Percentiles rank a stretch among this genome's conserved stretches.
Evolutionary conservation across 192 early-diverging fungal genomes (phyloP).

Genomic region (Coemansia sp.): DNA sequence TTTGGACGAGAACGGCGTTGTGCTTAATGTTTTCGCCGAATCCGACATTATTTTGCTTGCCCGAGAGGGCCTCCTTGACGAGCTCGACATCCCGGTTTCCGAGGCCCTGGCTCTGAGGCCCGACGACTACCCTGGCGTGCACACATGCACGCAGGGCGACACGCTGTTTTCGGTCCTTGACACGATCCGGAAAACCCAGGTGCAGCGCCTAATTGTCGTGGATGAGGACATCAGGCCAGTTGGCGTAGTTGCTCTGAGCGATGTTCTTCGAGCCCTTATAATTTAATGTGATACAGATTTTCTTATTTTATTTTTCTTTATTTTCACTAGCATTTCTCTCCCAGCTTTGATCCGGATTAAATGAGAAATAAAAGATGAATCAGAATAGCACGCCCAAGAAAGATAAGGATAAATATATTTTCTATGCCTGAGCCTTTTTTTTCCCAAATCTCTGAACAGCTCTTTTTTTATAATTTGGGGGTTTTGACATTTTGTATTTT

Average conservation of each 20-base stretch:
- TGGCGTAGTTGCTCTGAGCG: constrained; percentile 82
- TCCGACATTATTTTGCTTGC: constrained; percentile 88
- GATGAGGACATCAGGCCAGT: constrained; percentile 75
- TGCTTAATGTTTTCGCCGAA: constrained; percentile 94
- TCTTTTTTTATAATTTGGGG: neutral
- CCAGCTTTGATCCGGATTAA: no score
- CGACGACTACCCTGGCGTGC: constrained; percentile 92
- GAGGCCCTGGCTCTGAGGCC: constrained; percentile 79
- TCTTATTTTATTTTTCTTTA: neutral
- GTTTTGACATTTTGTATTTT: constrained; percentile 2
- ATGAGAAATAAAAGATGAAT: neutral
- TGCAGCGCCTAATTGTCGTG: constrained; percentile 89
- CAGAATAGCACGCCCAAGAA: neutral
- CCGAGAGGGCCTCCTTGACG: constrained; percentile 54
- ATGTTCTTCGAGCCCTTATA: constrained; percentile 64
- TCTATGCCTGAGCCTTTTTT: neutral
- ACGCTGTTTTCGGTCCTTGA: constrained; percentile 86
- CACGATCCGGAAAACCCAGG: constrained; percentile 78
- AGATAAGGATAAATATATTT: neutral
- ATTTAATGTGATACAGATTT: constrained; percentile 15
- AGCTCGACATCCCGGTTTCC: constrained; percentile 82
- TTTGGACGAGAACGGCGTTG: constrained; percentile 77
- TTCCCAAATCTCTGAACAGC: neutral
- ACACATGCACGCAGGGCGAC: constrained; percentile 84
- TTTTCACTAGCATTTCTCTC: no score